Percentiles rank a stretch among this genome's conserved stretches.
These are phyloP conservation scores for Debaryomyces udenii DNA, from an alignment of 1,139 yeast species.

Conservation along the genomic window DNA sequence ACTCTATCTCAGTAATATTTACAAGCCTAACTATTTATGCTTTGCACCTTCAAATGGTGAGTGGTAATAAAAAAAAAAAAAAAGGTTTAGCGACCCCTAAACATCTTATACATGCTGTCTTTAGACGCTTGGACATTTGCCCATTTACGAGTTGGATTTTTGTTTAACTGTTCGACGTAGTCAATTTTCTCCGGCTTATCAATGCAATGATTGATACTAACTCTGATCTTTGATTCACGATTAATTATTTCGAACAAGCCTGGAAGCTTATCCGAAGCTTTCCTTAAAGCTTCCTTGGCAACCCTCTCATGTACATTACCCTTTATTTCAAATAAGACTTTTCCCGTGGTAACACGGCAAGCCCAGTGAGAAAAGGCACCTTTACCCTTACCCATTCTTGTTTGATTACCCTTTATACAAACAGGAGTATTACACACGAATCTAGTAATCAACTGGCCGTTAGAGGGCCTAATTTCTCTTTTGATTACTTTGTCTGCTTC, in stretches of 20 bases:
- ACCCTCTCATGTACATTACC: constrained; percentile 85
- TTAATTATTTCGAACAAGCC: constrained; percentile 88
- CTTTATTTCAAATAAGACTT: constrained; percentile 81
- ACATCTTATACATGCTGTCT: constrained; percentile 53
- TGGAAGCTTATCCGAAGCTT: constrained; percentile 90
- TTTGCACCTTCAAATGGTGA: too few relatives aligned
- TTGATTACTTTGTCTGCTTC: constrained; percentile 88
- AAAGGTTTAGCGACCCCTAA: constrained; percentile 53
- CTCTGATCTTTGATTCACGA: constrained; percentile 66
- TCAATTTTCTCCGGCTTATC: constrained; percentile 53
- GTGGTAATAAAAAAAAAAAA: not conserved
- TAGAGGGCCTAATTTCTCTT: constrained; percentile 77
- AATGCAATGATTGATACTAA: constrained; percentile 58
- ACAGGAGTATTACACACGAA: constrained; percentile 86
- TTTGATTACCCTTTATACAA: constrained; percentile 95
- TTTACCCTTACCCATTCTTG: constrained; percentile 99
- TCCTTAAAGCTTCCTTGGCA: constrained; percentile 89
- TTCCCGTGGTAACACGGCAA: constrained; percentile 93
- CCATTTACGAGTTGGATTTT: constrained; percentile 69
- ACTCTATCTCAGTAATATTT: constrained; percentile 6
- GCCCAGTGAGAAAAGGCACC: constrained; percentile 99
- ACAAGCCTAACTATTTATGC: constrained; percentile 1
- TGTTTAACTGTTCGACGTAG: constrained; percentile 55
- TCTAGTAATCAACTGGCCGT: constrained; percentile 75
- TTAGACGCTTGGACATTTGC: constrained; percentile 51